Conservation (phyloP, 164 flowering plant species). For the grape (Vitis vinifera) region ASM3070453v1 NC_081809.1:11700501-11701000, state of each 20-base stretch:
- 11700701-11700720: neutral
- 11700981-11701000: neutral
- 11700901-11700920: conserved; percentile 66
- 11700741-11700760: conserved; percentile 5
- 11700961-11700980: conserved; percentile 8
- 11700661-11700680: no score
- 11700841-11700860: neutral
- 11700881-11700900: conserved; percentile 23
- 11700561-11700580: no score
- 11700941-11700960: conserved; percentile 12
- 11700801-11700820: neutral
- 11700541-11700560: no score
- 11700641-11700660: no score
- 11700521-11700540: no score
- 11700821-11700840: conserved; percentile 13
- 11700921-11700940: conserved; percentile 33
- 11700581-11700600: no score
- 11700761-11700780: conserved; percentile 15
- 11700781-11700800: neutral
- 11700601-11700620: no score
- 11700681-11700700: no score
- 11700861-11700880: conserved; percentile 15
- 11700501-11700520: no score
- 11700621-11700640: no score
- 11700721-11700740: conserved; percentile 5